Evolutionary conservation across 108 stramenopile species (phyloP).

Genomic region (Conticribra guillardii): DNA sequence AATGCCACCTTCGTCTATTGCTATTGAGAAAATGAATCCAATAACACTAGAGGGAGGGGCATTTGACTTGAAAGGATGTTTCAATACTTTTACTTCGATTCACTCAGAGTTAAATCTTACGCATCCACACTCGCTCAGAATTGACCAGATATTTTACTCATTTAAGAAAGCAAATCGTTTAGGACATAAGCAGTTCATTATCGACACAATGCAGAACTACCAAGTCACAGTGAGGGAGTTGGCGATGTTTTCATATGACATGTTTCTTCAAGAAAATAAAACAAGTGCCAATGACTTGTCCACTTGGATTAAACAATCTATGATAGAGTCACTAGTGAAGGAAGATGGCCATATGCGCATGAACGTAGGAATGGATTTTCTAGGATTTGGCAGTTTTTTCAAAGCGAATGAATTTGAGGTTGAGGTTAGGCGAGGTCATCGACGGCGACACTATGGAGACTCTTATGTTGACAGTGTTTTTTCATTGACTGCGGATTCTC

Average conservation of each 20-base stretch:
- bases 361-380: slow-evolving; percentile 8
- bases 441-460: neutral
- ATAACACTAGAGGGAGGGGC: slow-evolving; percentile 21
- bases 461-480: neutral
- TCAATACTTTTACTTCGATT: too few species aligned
- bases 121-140: too few species aligned
- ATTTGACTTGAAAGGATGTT: slow-evolving; percentile 33
- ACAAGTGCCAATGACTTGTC: slow-evolving; percentile 23
- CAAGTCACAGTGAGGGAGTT: slow-evolving; percentile 16
- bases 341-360: neutral
- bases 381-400: slow-evolving; percentile 14
- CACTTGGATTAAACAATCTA: slow-evolving; percentile 15
- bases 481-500: neutral
- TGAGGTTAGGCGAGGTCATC: neutral
- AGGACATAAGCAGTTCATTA: slow-evolving; percentile 6
- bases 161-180: slow-evolving; percentile 16
- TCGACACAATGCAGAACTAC: slow-evolving; percentile 20
- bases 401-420: neutral
- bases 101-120: too few species aligned
- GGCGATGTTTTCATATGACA: slow-evolving; percentile 23
- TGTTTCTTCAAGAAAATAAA: slow-evolving; percentile 32
- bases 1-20: neutral
- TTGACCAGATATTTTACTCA: slow-evolving; percentile 18
- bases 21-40: slow-evolving; percentile 13
- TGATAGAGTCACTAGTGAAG: neutral